Evolutionary conservation across 2,329 filamentous ascomycete genomes (phyloP), one percentile per base, ranked within the genome.

Genomic region (Tolypocladium ophioglossoides): DNA sequence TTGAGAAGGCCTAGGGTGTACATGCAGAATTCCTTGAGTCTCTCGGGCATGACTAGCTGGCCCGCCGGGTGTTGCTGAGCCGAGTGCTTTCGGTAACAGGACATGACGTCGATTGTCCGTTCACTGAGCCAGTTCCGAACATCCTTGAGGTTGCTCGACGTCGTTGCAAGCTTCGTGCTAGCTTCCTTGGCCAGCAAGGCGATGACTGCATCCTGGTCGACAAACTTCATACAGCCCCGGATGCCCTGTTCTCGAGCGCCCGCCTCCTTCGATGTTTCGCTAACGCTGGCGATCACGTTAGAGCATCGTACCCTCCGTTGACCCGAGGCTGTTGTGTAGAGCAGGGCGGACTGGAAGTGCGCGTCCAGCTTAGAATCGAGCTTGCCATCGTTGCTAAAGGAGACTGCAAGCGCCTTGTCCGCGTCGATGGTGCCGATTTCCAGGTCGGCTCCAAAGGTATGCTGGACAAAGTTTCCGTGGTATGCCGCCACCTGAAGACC

Each of bases 11-110:
- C 86, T 11, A 99, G 84, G 72, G 95, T 89, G 70, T 94, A 97
- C 91, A 99, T 97, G 64, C 87, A 85, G 63, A 96, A 91, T 68
- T 99, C 94, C 68, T 97, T 97, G 34, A 99, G 80, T 61, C 92
- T 89, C 72, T 99, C 94, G 0, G 94, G 94, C 72, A 99, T 84
- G 34, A 99, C 91, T 34, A 99, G 82, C 70, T 99, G 91, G 6
- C 91, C 89, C 2, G 91, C 89, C 10, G 94, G 92, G 64, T 95
- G 89, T 55, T 88, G 88, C 2, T 82, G 76, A 6, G 90, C 87
- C 63, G 94, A 94, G 70, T 96, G 87, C 73, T 95, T 97, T 61
- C 94, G 84, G 70, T 99, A 97, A 54, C 85, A 87, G 32, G 91
- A 87, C 55, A 97, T 81, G 53, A 97, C 87, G 65, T 97, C 92